Conservation (phyloP, 2,329 filamentous ascomycete genomes). For the Podosphaera fusca region DNA sequence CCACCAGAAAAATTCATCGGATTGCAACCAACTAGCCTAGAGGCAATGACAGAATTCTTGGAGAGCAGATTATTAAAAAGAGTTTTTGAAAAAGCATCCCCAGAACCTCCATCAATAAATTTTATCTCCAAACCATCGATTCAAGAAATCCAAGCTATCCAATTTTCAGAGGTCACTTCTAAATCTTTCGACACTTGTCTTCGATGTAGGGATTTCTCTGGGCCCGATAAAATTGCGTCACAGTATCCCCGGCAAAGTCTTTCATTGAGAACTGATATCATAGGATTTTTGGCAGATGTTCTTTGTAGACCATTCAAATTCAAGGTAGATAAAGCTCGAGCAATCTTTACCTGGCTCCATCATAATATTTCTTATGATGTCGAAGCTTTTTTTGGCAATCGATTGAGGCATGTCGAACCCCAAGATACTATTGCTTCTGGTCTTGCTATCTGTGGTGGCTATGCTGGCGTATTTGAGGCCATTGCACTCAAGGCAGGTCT, state of each 20-base stretch:
- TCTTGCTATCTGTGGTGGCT: constrained; percentile 76
- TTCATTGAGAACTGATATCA: constrained; percentile 33
- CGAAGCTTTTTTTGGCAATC: constrained; percentile 51
- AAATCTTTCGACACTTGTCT: constrained; percentile 33
- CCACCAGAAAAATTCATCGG: constrained; percentile 8
- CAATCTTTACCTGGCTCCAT: constrained; percentile 87
- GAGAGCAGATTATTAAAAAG: constrained; percentile 10
- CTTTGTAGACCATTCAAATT: constrained; percentile 64
- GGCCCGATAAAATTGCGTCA: constrained; percentile 53
- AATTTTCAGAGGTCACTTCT: constrained; percentile 7
- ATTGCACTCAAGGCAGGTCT: constrained; percentile 62
- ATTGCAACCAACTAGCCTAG: constrained; percentile 3
- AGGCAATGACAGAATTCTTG: constrained; percentile 9
- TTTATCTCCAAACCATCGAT: constrained; percentile 14
- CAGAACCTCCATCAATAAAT: constrained; percentile 13
- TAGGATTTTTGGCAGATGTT: constrained; percentile 53
- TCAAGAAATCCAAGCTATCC: constrained; percentile 26
- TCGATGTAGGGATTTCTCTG: constrained; percentile 70
- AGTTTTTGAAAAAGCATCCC: constrained; percentile 5
- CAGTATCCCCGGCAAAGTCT: constrained; percentile 52
- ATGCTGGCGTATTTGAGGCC: constrained; percentile 58
- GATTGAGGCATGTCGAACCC: constrained; percentile 41
- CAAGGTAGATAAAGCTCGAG: constrained; percentile 71
- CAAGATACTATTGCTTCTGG: constrained; percentile 53
- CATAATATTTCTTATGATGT: constrained; percentile 80